These are phyloP conservation scores for Neurospora sp. DNA, from an alignment of 495 filamentous ascomycete species.

Conservation along the genomic window DNA sequence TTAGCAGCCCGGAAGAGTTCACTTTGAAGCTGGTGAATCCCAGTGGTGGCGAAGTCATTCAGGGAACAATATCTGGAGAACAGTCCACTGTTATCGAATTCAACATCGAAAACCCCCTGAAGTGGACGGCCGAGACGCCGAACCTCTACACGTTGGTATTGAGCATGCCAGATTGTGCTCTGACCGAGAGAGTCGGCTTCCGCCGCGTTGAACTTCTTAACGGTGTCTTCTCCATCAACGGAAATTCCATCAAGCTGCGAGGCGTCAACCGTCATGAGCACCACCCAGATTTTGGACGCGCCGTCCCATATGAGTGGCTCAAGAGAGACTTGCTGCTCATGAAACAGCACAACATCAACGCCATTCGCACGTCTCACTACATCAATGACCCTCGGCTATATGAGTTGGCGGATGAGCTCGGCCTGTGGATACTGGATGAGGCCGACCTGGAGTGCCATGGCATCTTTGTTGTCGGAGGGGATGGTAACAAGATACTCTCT, in stretches of 20 bases:
- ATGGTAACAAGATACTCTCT: conserved; percentile 41
- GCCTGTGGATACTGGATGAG: conserved; percentile 64
- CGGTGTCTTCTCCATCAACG: conserved; percentile 52
- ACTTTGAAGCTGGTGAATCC: conserved; percentile 26
- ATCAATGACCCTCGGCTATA: conserved; percentile 51
- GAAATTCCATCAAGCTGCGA: conserved; percentile 46
- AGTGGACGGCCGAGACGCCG: conserved; percentile 65
- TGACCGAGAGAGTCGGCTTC: conserved; percentile 50
- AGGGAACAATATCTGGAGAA: conserved; percentile 7
- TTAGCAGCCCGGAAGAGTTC: conserved; percentile 23
- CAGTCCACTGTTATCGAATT: conserved; percentile 16
- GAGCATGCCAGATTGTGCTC: conserved; percentile 25
- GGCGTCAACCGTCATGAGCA: conserved; percentile 66
- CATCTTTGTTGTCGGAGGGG: conserved; percentile 42
- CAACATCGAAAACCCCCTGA: conserved; percentile 34
- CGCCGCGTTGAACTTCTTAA: conserved; percentile 45
- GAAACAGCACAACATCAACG: conserved; percentile 61
- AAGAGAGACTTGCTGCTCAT: conserved; percentile 50
- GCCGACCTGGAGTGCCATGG: conserved; percentile 68
- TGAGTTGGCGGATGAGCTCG: conserved; percentile 57
- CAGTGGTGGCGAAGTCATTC: conserved; percentile 15
- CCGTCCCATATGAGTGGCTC: conserved; percentile 48
- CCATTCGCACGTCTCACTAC: conserved; percentile 56
- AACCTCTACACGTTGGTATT: conserved; percentile 47
- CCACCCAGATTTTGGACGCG: conserved; percentile 48